phyloP scores from a whole-genome alignment of 73 alveolate species.

The Breviolum minutum region DNA sequence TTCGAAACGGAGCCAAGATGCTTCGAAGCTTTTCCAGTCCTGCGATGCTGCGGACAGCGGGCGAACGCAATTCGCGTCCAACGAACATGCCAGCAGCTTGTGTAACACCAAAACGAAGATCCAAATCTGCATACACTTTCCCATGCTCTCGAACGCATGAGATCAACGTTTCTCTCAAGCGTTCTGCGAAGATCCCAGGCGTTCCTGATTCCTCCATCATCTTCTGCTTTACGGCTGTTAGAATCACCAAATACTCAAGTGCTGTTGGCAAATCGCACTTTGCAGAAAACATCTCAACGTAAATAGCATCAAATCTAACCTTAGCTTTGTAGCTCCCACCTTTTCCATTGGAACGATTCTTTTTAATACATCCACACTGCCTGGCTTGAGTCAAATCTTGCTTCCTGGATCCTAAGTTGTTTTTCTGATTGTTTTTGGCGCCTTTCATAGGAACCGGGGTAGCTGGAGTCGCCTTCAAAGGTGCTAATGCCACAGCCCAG shows the following conservation, averaged over 20 bases:
- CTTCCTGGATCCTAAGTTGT: too few species aligned
- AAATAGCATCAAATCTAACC: slow-evolving; percentile 4
- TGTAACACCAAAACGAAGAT: background rate
- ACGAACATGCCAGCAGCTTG: background rate
- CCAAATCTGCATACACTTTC: background rate
- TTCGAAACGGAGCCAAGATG: background rate
- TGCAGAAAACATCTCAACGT: slow-evolving; percentile 8
- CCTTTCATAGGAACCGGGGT: too few species aligned
- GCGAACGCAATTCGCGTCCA: background rate
- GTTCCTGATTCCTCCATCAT: background rate
- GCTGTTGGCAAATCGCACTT: slow-evolving; percentile 26
- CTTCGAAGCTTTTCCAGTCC: background rate
- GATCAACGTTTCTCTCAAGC: background rate
- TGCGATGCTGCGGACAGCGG: background rate
- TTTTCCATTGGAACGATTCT: background rate
- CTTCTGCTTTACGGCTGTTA: slow-evolving; percentile 11
- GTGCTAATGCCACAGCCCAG: too few species aligned
- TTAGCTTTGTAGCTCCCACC: slow-evolving; percentile 6
- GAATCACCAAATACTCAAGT: slow-evolving; percentile 8
- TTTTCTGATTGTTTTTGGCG: too few species aligned
- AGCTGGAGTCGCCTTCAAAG: too few species aligned
- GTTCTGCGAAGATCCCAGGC: background rate
- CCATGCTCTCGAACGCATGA: slow-evolving; percentile 3
- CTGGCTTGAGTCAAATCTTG: too few species aligned
- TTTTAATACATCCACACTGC: background rate